Base-by-base conservation (phyloP, 176 grass and related monocot genomes). In the Elymus sibiricus region DNA sequence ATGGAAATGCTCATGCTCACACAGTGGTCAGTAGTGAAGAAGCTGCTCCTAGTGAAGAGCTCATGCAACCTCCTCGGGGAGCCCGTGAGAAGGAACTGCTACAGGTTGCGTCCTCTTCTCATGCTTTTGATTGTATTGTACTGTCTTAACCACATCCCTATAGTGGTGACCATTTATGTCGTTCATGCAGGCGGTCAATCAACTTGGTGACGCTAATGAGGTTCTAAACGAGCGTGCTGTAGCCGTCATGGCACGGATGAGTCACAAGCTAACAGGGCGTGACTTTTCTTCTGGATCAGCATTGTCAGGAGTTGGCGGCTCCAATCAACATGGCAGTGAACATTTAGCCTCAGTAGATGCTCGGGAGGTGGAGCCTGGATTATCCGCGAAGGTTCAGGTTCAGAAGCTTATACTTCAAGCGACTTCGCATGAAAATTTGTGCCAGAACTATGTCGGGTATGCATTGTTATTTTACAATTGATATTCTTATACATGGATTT, bases 171-270 rank as follows among this genome's bases (percentile, higher is more conserved):
- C 55, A 42, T 49, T 31, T 70, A 67, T 82, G 46, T 71, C 86
- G 16, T 5, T 13, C 40, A 35, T 79, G 27, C 84, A 98, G 96
- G 93, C 92, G 6, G 96, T 98, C 60, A 95, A 95, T 94, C 96
- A 98, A 91, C 93, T 92, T 9, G 96, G 93, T 74, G 96, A 98
- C 72, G 96, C 96, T 81, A 98, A 95, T 46, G 96, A 98, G 75
- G 96, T 98, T 84, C 82, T 98, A 79, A 98, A 98, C 34, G 96
- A 95, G 86, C 96, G 96, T 77, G 92, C 96, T 73, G 88, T 98
- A 47, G 93, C 91, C 42, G 96, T 98, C 40, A 98, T 98, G 96
- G 93, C 90, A 84, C 91, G 94, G 82, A 98, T 98, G 96, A 98
- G 92, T 81, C 91, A 98, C 74, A 98, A 98, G 53, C 84, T 98